These are phyloP conservation scores for Chytriomyces confervae DNA, from an alignment of 192 early-diverging fungal genomes.

Conservation along the genomic window DNA sequence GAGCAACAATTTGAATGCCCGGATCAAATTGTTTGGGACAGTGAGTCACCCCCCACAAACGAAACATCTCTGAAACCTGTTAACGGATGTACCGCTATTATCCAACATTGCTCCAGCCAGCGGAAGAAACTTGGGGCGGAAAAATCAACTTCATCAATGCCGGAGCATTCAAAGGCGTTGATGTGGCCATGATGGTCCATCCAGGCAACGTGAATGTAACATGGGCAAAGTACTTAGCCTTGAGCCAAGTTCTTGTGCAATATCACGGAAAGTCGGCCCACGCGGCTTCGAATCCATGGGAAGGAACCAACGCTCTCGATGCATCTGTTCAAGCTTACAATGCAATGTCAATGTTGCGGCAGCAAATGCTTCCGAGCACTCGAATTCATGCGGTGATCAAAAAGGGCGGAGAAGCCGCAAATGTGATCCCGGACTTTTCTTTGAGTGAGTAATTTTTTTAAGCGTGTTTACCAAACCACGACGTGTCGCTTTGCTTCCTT, in stretches of 20 bases:
- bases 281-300: conserved; percentile 64
- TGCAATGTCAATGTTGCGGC: conserved; percentile 69
- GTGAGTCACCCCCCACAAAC: conserved; percentile 70
- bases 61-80: conserved; percentile 36
- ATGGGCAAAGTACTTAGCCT: conserved; percentile 35
- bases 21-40: conserved; percentile 70
- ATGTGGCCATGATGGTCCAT: conserved; percentile 83
- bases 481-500: background rate
- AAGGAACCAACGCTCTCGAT: conserved; percentile 78
- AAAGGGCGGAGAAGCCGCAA: conserved; percentile 63
- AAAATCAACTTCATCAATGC: conserved; percentile 73
- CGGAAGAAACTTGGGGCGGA: conserved; percentile 52
- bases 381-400: conserved; percentile 79
- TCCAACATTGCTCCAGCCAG: background rate
- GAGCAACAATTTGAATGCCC: conserved; percentile 55
- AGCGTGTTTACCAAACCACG: too few species aligned
- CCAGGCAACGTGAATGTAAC: conserved; percentile 57
- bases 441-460: conserved; percentile 1
- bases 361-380: conserved; percentile 66
- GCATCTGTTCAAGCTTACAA: conserved; percentile 71
- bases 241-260: conserved; percentile 28
- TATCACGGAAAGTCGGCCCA: conserved; percentile 45
- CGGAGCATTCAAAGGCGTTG: conserved; percentile 73
- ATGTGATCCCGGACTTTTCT: conserved; percentile 57
- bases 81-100: background rate